These are phyloP conservation scores for Parietaria judaica DNA, from an alignment of 306 rosid genomes.

Conservation along the genomic window DNA sequence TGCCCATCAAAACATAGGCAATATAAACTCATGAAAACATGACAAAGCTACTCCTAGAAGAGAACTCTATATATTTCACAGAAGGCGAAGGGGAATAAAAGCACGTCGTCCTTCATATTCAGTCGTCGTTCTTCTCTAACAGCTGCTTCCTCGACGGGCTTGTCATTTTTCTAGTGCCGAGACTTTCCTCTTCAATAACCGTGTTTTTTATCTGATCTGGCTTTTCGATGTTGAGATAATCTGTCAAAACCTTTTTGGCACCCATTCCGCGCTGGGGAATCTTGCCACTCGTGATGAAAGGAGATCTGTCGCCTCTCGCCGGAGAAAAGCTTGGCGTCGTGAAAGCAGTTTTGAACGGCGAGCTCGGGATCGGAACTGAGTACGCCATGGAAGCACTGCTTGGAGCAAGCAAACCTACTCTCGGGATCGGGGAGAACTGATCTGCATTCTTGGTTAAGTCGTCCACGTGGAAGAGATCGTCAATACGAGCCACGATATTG, in stretches of 20 bases:
- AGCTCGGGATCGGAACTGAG: slow-evolving; percentile 48
- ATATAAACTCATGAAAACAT: slow-evolving; percentile 10
- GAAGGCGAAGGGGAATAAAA: not conserved
- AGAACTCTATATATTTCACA: not conserved
- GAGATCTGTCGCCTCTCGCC: slow-evolving; percentile 49
- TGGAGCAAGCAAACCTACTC: slow-evolving; percentile 59
- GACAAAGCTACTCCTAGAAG: slow-evolving; percentile 3
- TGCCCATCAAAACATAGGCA: slow-evolving; percentile 11
- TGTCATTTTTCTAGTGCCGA: slow-evolving; percentile 23
- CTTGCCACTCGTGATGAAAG: slow-evolving; percentile 32
- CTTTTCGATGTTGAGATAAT: slow-evolving; percentile 61
- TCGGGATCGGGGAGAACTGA: slow-evolving; percentile 48
- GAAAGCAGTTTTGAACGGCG: slow-evolving; percentile 70
- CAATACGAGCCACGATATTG: slow-evolving; percentile 73
- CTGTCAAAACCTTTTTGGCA: slow-evolving; percentile 66
- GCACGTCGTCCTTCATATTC: not conserved
- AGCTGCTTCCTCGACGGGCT: slow-evolving; percentile 24
- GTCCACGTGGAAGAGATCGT: slow-evolving; percentile 83
- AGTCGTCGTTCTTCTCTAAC: slow-evolving; percentile 15
- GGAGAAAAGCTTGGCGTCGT: slow-evolving; percentile 70
- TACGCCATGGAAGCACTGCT: slow-evolving; percentile 43
- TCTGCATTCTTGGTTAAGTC: slow-evolving; percentile 68
- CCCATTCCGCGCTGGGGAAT: slow-evolving; percentile 48
- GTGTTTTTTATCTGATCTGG: slow-evolving; percentile 22
- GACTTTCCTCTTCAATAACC: slow-evolving; percentile 24